Percentiles rank a stretch among this genome's conserved stretches.
These are phyloP conservation scores for Vicia sativa DNA, from an alignment of 306 rosid species.

Conservation along the genomic window DNA sequence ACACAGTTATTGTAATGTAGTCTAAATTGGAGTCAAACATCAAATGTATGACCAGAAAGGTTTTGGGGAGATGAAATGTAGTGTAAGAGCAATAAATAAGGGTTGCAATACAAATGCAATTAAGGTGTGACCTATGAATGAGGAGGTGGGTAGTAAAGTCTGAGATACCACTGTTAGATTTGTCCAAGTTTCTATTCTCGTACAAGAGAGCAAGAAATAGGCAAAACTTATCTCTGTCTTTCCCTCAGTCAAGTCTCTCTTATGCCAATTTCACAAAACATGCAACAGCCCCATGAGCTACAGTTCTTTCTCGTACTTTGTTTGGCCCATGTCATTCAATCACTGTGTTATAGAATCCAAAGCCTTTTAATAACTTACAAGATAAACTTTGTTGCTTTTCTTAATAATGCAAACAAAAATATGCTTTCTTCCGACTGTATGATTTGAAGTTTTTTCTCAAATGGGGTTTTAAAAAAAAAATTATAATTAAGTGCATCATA, in stretches of 20 bases:
- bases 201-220: conserved; percentile 33
- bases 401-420: too few relatives aligned
- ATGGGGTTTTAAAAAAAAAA: too few relatives aligned
- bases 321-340: conserved; percentile 47
- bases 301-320: conserved; percentile 28
- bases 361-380: not conserved
- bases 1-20: not conserved
- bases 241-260: conserved; percentile 40
- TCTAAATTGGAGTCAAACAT: conserved; percentile 32
- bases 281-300: conserved; percentile 30
- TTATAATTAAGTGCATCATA: too few relatives aligned
- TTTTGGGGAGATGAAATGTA: not conserved
- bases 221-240: conserved; percentile 32
- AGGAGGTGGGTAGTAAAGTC: conserved; percentile 40
- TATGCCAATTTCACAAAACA: conserved; percentile 34
- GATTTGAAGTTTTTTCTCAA: too few relatives aligned
- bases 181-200: conserved; percentile 44
- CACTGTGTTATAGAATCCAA: conserved; percentile 43
- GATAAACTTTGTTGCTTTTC: too few relatives aligned
- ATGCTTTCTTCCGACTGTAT: too few relatives aligned
- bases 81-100: not conserved
- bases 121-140: conserved; percentile 43
- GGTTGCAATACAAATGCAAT: not conserved
- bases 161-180: conserved; percentile 39
- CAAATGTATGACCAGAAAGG: conserved; percentile 31